A percentile compares a stretch with the other conserved stretches of the same genome.
Conservation (phyloP, 1,284 basidiomycete genomes). For the Moesziomyces sp. region DNA sequence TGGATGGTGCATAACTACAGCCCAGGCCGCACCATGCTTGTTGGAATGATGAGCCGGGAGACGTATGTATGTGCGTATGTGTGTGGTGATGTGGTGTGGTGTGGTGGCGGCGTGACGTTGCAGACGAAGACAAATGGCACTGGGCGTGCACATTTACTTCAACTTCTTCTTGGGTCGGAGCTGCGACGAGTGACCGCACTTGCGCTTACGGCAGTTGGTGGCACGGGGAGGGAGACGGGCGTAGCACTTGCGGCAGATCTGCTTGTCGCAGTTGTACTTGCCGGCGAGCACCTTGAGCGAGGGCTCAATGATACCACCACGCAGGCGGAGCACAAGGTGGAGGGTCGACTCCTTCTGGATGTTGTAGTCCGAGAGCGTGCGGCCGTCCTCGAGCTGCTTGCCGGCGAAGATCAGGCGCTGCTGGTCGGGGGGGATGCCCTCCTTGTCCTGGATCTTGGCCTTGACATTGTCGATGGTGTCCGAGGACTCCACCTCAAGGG, state of each 20-base stretch:
- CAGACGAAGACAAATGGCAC: conserved; percentile 2
- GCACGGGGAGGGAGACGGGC: conserved; percentile 98
- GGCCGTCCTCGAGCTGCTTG: conserved; percentile 82
- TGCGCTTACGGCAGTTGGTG: conserved; percentile 92
- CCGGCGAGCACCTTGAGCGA: conserved; percentile 82
- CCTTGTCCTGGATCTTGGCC: conserved; percentile 72
- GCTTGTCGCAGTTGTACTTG: conserved; percentile 74
- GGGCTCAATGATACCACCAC: conserved; percentile 67
- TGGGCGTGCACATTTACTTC: conserved; percentile 75
- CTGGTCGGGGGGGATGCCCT: conserved; percentile 90
- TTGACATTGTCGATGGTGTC: conserved; percentile 69
- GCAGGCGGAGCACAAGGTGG: conserved; percentile 65
- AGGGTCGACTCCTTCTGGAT: conserved; percentile 76
- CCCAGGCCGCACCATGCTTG: not conserved
- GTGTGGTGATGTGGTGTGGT: not conserved
- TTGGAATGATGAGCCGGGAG: not conserved
- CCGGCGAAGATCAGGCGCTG: conserved; percentile 98
- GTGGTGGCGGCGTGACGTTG: conserved; percentile 3
- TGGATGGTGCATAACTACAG: not conserved
- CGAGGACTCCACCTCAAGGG: conserved; percentile 69
- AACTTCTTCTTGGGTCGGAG: conserved; percentile 88
- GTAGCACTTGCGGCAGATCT: conserved; percentile 98
- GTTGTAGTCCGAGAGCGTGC: conserved; percentile 75
- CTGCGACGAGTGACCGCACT: conserved; percentile 68
- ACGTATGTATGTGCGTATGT: not conserved